Evolutionary conservation across 441 rosid species (phyloP).

Genomic region (Euphorbia neoarborescens): DNA sequence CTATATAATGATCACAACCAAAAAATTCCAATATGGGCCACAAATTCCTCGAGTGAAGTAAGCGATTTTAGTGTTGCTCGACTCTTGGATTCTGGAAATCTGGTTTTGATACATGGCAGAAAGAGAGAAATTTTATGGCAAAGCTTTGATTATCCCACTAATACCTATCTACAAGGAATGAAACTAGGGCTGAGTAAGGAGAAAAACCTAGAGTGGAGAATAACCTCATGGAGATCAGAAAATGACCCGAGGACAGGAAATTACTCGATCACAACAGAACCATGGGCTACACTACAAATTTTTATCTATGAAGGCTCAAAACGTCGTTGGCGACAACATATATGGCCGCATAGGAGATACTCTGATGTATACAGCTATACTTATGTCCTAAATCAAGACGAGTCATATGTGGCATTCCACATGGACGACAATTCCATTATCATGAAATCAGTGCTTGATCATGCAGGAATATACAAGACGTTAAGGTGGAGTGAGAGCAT

Average conservation of each 20-base stretch:
- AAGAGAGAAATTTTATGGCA: conserved; percentile 12
- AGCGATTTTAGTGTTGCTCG: not conserved
- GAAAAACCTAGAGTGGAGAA: not conserved
- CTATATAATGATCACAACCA: not conserved
- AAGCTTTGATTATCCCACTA: conserved; percentile 22
- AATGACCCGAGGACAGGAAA: conserved; percentile 16
- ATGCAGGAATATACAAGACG: not conserved
- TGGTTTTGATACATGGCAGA: conserved; percentile 9
- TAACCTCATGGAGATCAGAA: conserved; percentile 24
- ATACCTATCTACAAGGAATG: conserved; percentile 18
- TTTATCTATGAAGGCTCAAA: conserved; percentile 18
- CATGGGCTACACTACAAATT: conserved; percentile 16
- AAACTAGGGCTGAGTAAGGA: not conserved
- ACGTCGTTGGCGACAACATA: not conserved
- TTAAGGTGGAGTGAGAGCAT: conserved; percentile 16
- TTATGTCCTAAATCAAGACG: conserved; percentile 18
- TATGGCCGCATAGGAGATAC: conserved; percentile 9
- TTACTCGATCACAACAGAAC: not conserved
- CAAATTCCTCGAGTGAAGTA: not conserved
- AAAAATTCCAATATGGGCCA: conserved; percentile 18
- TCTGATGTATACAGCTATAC: not conserved
- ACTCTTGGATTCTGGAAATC: conserved; percentile 32
- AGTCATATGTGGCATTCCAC: not conserved
- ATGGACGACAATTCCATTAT: conserved; percentile 11
- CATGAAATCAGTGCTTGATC: conserved; percentile 14